These are phyloP conservation scores for Globisporangium irregulare DNA, from an alignment of 352 stramenopile genomes.

Conservation along the genomic window DNA sequence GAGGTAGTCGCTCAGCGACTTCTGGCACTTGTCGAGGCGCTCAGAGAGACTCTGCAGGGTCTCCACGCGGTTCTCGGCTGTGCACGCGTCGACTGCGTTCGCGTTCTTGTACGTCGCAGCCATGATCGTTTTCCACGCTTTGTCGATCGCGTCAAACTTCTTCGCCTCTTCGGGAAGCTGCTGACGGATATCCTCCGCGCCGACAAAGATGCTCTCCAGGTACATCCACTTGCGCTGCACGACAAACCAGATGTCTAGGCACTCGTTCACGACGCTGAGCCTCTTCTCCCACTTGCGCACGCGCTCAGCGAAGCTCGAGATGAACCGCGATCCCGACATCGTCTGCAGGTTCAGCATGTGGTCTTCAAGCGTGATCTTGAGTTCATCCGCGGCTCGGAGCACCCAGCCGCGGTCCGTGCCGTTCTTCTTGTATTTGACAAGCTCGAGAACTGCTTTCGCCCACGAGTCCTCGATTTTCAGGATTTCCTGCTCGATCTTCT, in stretches of 20 bases:
- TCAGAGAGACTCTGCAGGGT: slow-evolving; percentile 86
- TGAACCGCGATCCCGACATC: slow-evolving; percentile 91
- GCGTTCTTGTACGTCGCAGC: slow-evolving; percentile 89
- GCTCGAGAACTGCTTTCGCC: slow-evolving; percentile 84
- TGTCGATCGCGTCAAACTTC: slow-evolving; percentile 93
- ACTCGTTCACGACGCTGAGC: slow-evolving; percentile 89
- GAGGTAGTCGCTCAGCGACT: slow-evolving; percentile 88
- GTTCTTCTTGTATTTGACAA: slow-evolving; percentile 94
- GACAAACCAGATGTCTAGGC: slow-evolving; percentile 91
- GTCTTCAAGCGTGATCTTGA: slow-evolving; percentile 83
- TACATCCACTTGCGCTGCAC: slow-evolving; percentile 96
- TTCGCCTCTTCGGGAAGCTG: slow-evolving; percentile 93
- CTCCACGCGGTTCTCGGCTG: slow-evolving; percentile 85
- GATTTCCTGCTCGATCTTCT: slow-evolving; percentile 94
- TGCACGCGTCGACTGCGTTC: slow-evolving; percentile 89
- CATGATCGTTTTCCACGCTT: slow-evolving; percentile 93
- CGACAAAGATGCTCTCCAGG: slow-evolving; percentile 93
- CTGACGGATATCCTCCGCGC: slow-evolving; percentile 91
- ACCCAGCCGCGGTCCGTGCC: slow-evolving; percentile 81
- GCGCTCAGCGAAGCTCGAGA: slow-evolving; percentile 85
- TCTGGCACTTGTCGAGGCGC: slow-evolving; percentile 89
- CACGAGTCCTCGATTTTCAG: slow-evolving; percentile 91
- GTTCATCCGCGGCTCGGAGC: slow-evolving; percentile 75
- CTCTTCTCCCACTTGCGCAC: slow-evolving; percentile 92
- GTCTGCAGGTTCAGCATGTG: slow-evolving; percentile 89